Base-by-base conservation (phyloP, 2,329 filamentous ascomycete species). In the Sarocladium strictum region DNA sequence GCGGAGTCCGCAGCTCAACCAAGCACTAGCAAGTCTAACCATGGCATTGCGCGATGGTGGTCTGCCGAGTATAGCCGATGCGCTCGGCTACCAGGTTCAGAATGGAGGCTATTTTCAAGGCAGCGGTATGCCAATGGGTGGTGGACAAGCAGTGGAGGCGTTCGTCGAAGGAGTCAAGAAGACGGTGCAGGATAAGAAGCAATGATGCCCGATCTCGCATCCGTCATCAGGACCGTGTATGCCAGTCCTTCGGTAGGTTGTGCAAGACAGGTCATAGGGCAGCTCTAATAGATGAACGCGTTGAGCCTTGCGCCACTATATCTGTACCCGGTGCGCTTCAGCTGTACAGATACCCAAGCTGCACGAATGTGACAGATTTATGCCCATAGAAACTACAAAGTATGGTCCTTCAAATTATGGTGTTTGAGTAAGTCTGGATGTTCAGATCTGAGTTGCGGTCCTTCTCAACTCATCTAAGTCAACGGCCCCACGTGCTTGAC, bases 131-230 rank as follows among this genome's bases (percentile, higher is more conserved):
- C 92, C 93, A 2, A 71, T 97, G 45, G 93, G 92, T 41, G 92
- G 92, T 53, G 89, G 88, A 5, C 87, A 94, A 62, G 93, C 93
- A 12, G 85, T 99, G 1, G 87, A 95, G 73, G 89, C 89, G 3
- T 99, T 99, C 70, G 79, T 99, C 21, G 83, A 95, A 55, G 94
- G 93, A 2, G 85, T 97, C 49, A 94, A 88, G 78, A 86, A 83
- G 72, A 85, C 83, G 5, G 87, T 91, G 1, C 79, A 89, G 71
- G 80, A 87, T 56, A 71, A 78, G 63, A 63, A 69, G 60, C 64
- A 59, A 53, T 57, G 33, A 54, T 15, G n/a, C n/a, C n/a, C n/a
- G n/a, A n/a, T n/a, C n/a, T n/a, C n/a, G n/a, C n/a, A n/a, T n/a
- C n/a, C n/a, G n/a, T n/a, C n/a, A n/a, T n/a, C n/a, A 3, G 3